Evolutionary conservation across 148 eudicot species (phyloP).

Genomic region (Chenopodium formosanum): DNA sequence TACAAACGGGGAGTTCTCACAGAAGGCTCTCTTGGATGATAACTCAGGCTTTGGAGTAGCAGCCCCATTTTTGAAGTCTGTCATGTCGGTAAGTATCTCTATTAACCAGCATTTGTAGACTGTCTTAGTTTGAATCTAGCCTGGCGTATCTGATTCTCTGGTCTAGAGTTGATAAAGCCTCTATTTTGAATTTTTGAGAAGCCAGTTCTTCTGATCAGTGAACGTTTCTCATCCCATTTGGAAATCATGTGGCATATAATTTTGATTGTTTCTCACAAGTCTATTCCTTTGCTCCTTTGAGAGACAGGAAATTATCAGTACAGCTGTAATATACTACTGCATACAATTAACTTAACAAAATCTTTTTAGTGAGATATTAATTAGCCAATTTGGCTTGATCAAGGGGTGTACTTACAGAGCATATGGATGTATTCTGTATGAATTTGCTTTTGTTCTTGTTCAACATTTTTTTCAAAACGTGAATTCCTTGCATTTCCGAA

Average conservation of each 20-base stretch:
- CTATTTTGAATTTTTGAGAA: neutral
- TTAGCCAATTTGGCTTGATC: neutral
- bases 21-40: constrained; percentile 65
- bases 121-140: neutral
- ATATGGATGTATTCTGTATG: neutral
- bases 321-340: too few relatives aligned
- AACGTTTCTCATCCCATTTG: neutral
- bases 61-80: constrained; percentile 83
- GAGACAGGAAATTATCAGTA: neutral
- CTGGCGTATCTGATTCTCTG: neutral
- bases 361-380: neutral
- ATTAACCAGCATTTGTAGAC: neutral
- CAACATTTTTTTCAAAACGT: too few relatives aligned
- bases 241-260: neutral
- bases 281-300: neutral
- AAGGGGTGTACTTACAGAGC: neutral
- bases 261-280: too few relatives aligned
- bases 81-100: constrained; percentile 71
- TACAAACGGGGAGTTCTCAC: constrained; percentile 65
- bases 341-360: too few relatives aligned
- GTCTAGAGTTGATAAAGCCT: neutral
- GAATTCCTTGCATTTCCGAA: neutral
- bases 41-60: constrained; percentile 79
- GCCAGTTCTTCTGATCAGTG: neutral
- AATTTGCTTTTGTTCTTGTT: neutral